These are phyloP conservation scores for Bolboschoenoplectus hybrid DNA, from an alignment of 202 grass and related monocot genomes.

Conservation along the genomic window DNA sequence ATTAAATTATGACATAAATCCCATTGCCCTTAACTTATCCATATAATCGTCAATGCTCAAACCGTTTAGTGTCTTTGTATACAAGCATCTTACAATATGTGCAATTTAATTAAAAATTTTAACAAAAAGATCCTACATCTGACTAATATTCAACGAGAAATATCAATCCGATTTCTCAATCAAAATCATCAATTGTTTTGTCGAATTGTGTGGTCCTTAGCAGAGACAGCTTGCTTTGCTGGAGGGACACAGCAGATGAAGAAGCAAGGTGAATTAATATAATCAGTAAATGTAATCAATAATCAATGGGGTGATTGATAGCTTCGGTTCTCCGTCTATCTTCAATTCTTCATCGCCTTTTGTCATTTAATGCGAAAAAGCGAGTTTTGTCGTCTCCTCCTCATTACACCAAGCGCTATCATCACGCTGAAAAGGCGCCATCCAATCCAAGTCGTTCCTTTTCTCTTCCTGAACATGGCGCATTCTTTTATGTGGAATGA, in stretches of 20 bases:
- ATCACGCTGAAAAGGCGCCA: neutral
- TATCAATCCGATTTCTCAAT: no score
- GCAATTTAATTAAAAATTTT: no score
- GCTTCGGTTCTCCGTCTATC: neutral
- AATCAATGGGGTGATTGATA: neutral
- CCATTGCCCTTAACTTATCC: no score
- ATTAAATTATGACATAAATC: no score
- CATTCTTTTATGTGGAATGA: neutral
- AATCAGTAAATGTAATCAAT: neutral
- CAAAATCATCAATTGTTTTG: no score
- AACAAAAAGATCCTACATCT: no score
- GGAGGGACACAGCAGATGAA: neutral
- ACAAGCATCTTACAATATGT: no score
- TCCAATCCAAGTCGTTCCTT: neutral
- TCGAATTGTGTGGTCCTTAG: no score
- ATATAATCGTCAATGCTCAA: no score
- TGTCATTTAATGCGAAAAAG: constrained; percentile 30
- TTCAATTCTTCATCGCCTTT: neutral
- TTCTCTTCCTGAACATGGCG: neutral
- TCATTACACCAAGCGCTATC: neutral
- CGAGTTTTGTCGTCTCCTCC: neutral
- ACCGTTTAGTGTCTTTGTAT: no score
- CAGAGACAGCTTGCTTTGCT: neutral
- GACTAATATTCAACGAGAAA: no score
- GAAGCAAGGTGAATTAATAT: no score